Base-by-base conservation (phyloP, 2,329 filamentous ascomycete genomes). In the Claviceps africana region DNA sequence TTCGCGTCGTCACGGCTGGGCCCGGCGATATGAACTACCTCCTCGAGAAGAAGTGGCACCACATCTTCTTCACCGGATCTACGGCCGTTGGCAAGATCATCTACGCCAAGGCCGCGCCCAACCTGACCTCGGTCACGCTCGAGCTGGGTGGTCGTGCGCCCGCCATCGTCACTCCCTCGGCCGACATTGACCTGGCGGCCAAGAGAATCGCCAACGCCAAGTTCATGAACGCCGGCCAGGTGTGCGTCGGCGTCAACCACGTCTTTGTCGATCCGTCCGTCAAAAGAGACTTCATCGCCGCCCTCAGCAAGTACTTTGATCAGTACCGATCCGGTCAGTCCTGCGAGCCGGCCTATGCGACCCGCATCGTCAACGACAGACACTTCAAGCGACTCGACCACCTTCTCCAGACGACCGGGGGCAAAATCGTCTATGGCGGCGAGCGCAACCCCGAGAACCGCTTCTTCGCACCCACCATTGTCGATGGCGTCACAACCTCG, bases 41-140 rank as follows among this genome's bases (percentile, higher is more conserved):
- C 3, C 62, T 74, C 1, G 58, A 66, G 31, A 59, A 63, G 9
- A 65, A 63, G 49, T 73, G 67, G 54, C 62, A 72, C 55, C 67
- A 72, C 52, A 70, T 74, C 45, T 74, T 73, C 61, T 74, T 69
- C 57, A 74, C 71, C 0, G 72, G 72, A 0, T 69, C 66, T 1
- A 59, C 63, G 10, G 61, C 56, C 17, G 61, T 73, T 15, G 72
- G 61, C 8, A 65, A 64, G 25, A 62, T 68, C 13, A 59, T 75
- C 17, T 60, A 64, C 48, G 56, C 58, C 1, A 69, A 70, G 4
- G 72, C 72, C 2, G 71, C 71, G 3, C 69, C 69, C 42, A 58
- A 73, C 53, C 62, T 75, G n/a, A 74, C 72, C 0, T 68, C 70
- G 0, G 63, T 65, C 1, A 66, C 66, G 0, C 61, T 75, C 2